Conservation (phyloP, 2,329 filamentous ascomycete genomes). For the Venturia nashicola region DNA sequence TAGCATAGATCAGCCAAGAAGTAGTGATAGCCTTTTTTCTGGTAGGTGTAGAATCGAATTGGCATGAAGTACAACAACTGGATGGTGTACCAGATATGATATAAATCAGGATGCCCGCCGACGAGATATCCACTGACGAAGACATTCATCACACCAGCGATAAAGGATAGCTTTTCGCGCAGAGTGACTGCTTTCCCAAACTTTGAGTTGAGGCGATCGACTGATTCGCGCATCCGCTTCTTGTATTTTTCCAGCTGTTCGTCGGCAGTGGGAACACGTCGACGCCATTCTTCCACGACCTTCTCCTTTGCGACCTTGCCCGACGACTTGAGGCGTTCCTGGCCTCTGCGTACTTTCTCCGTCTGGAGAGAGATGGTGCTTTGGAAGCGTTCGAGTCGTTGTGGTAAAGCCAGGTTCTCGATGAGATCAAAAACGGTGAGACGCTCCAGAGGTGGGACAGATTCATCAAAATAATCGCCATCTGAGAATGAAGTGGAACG, state of each 20-base stretch:
- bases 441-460: conserved; percentile 81
- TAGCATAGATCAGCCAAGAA: conserved; percentile 97
- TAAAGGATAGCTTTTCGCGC: conserved; percentile 91
- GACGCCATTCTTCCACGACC: conserved; percentile 87
- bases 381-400: conserved; percentile 84
- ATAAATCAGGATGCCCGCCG: conserved; percentile 70
- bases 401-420: conserved; percentile 80
- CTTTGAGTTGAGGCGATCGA: conserved; percentile 72
- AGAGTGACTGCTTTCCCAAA: conserved; percentile 87
- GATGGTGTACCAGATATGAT: conserved; percentile 83
- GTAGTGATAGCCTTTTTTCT: conserved; percentile 86
- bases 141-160: conserved; percentile 91
- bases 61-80: conserved; percentile 96
- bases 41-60: conserved; percentile 84
- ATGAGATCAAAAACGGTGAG: conserved; percentile 86
- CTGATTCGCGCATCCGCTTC: conserved; percentile 72
- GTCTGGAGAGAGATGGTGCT: conserved; percentile 70
- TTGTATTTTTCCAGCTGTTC: conserved; percentile 88
- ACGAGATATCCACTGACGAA: conserved; percentile 93
- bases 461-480: conserved; percentile 70
- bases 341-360: conserved; percentile 71
- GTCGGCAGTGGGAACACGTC: conserved; percentile 73
- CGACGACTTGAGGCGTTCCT: conserved; percentile 64
- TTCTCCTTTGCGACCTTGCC: conserved; percentile 72
- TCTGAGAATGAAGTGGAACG: conserved; percentile 72